Conservation (phyloP, 179 eudicot genomes). For the Nepenthes alata region DNA sequence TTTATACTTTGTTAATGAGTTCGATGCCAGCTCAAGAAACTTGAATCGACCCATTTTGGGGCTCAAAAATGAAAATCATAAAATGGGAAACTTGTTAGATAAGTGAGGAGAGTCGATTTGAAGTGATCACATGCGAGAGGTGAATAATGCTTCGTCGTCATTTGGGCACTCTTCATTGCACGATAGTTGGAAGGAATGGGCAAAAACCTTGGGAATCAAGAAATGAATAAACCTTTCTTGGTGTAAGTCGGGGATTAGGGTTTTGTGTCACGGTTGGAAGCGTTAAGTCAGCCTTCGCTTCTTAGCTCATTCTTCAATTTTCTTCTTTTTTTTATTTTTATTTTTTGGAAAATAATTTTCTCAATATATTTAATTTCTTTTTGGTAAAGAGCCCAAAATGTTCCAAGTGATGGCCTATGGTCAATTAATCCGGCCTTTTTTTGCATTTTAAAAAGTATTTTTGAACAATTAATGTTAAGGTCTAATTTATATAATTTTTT, state of each 20-base stretch:
- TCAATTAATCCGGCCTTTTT: no score
- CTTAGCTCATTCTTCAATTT: no score
- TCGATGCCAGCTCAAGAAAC: slow-evolving; percentile 13
- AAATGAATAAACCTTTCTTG: slow-evolving; percentile 3
- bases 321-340: no score
- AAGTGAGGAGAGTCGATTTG: neutral
- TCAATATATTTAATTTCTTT: no score
- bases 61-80: neutral
- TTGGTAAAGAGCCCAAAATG: no score
- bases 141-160: neutral
- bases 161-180: neutral
- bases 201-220: slow-evolving; percentile 22
- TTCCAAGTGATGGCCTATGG: no score
- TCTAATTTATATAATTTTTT: no score
- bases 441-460: no score
- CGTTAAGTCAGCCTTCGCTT: no score
- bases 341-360: no score
- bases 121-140: neutral
- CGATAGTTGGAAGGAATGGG: neutral
- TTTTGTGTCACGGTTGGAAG: slow-evolving; percentile 10
- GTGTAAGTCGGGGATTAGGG: slow-evolving; percentile 1
- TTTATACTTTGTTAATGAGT: slow-evolving; percentile 5
- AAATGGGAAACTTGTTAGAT: slow-evolving; percentile 1
- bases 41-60: slow-evolving; percentile 17
- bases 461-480: no score